Evolutionary conservation across 495 filamentous ascomycete genomes (phyloP), one percentile per base, ranked within the genome.

Genomic region (Xylaria acuta): DNA sequence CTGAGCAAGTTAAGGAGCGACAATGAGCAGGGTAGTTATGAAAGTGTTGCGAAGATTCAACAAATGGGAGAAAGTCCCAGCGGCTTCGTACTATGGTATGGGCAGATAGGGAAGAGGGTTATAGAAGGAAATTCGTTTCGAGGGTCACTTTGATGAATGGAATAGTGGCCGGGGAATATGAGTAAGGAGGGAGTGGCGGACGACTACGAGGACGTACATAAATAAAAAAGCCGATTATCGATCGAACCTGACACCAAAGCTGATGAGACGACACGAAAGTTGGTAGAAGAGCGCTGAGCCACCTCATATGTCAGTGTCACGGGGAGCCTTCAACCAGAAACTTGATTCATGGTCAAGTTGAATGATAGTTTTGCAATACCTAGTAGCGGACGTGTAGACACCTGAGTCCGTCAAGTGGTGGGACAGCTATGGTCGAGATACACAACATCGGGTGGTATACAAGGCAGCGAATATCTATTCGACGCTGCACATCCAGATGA

Each of bases 301-400:
- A 63, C 58, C 27, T 49, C 41, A 40, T 43, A 68, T 16, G 20
- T 27, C 5, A 40, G 32, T 32, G 14, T 53, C 7, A 70, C 56
- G 18, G 41, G 43, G 11, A 32, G 40, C 22, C 58, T 9, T 47
- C 0, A 7, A 22, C 58, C 16, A 64, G 18, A 27, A n/a, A 20
- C n/a, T 41, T 32, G 43, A 34, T 38, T 40, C 36, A 43, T 51
- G 32, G n/a, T 14, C 38, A 36, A 47, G 36, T 34, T 41, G 36
- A 38, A 59, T 45, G 51, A 14, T 47, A 30, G 20, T 45, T n/a
- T 27, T 34, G 66, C 11, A 58, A 27, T 40, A 40, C 51, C 49
- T 36, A 59, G 53, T 38, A 56, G 41, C 5, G 8, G 5, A 59
- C 22, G 66, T 68, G 66, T 45, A 59, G 49, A 27, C 22, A 59